phyloP scores from a whole-genome alignment of 176 grass and related monocot genomes.

The Melocanna baccifera region DNA sequence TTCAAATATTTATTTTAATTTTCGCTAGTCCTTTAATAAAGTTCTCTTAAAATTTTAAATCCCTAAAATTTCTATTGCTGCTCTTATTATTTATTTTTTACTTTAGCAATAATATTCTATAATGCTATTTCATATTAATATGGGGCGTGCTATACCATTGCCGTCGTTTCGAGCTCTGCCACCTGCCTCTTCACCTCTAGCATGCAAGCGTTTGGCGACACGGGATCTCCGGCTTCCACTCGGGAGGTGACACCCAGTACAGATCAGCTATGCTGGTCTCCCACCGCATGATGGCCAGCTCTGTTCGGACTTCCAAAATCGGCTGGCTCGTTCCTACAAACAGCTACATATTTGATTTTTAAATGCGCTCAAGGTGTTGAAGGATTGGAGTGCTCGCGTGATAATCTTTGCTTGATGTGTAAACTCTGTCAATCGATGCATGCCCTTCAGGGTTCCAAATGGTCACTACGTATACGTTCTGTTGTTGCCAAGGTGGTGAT shows the following conservation, averaged over 20 bases:
- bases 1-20: too few relatives aligned
- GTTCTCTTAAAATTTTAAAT: too few relatives aligned
- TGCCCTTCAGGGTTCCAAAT: constrained; percentile 30
- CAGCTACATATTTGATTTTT: background rate
- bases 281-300: constrained; percentile 19
- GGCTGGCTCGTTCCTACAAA: constrained; percentile 44
- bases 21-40: too few relatives aligned
- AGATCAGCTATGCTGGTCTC: constrained; percentile 44
- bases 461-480: background rate
- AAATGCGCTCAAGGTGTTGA: too few relatives aligned
- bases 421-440: background rate
- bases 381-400: too few relatives aligned
- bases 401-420: too few relatives aligned
- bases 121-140: too few relatives aligned
- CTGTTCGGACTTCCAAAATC: background rate
- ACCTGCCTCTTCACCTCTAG: background rate
- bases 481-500: background rate
- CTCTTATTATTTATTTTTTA: too few relatives aligned
- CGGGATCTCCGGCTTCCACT: constrained; percentile 63
- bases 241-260: constrained; percentile 56
- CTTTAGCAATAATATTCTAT: too few relatives aligned
- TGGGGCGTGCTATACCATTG: too few relatives aligned
- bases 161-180: background rate
- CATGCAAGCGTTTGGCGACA: constrained; percentile 21
- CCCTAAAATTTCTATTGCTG: too few relatives aligned